A percentile compares a stretch with the other conserved stretches of the same genome.
phyloP scores from a whole-genome alignment of 2,329 filamentous ascomycete genomes.

The Pseudocercospora vitis region DNA sequence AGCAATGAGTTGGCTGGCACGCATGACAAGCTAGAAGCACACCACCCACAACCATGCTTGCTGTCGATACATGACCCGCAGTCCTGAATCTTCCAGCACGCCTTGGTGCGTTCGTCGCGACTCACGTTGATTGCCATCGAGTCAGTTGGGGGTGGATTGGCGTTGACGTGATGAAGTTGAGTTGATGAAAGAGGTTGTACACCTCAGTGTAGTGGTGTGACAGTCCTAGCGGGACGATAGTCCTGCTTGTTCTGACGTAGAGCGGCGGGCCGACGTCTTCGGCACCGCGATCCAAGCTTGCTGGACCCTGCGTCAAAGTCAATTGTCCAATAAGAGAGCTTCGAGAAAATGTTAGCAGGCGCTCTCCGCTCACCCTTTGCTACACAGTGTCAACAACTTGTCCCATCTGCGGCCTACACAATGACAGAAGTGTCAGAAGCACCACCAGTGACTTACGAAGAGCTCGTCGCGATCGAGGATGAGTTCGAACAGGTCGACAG shows the following conservation, averaged over 20 bases:
- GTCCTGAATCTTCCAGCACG: conserved; percentile 38
- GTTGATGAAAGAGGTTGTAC: not conserved
- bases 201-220: not conserved
- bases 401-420: too few relatives aligned
- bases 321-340: not conserved
- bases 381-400: not conserved
- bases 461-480: conserved; percentile 75
- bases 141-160: not conserved
- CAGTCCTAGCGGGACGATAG: not conserved
- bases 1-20: conserved; percentile 45
- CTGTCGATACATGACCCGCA: conserved; percentile 35
- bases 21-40: conserved; percentile 45
- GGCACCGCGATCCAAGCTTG: conserved; percentile 1
- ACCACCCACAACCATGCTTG: conserved; percentile 45
- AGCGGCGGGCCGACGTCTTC: too few relatives aligned
- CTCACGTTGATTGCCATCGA: not conserved
- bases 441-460: conserved; percentile 63
- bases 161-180: not conserved
- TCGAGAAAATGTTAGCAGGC: not conserved
- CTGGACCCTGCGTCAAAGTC: not conserved
- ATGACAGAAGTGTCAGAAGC: conserved; percentile 25
- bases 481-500: conserved; percentile 82
- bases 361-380: not conserved
- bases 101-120: not conserved
- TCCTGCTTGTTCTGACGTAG: too few relatives aligned